Base-by-base conservation (phyloP, 345 rosid genomes). In the Eucalyptus cloeziana region DNA sequence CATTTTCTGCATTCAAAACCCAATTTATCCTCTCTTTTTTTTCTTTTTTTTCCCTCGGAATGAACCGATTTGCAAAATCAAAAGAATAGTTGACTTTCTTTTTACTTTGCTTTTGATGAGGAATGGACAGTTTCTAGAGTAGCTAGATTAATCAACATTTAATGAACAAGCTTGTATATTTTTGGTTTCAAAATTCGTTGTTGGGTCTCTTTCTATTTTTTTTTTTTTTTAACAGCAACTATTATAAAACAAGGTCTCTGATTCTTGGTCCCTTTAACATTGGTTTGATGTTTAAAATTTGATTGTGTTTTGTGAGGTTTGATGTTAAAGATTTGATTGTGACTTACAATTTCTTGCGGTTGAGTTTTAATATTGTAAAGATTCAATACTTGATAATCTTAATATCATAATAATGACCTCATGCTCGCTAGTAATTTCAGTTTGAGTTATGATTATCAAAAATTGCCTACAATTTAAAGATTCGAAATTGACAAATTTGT, bases 351-450 rank as follows among this genome's bases (percentile, higher is more conserved):
- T 19, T 37, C 8, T 71, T 1, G 1, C 5, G 27, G 83, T 24
- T 37, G 43, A 40, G 45, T 71, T 71, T 71, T 21, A 22, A 3
- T 69, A 37, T 33, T 4, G 44, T 69, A 69, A 33, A 69, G 8
- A 71, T 33, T 71, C 13, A 9, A 33, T 69, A 17, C 13, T 69
- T 12, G 5, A 17, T 33, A 22, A 54, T 54, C 1, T 54, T 64
- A n/a, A 6, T 27, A 12, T 30, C 27, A 30, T 62, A 6, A 62
- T 64, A n/a, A 64, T 0, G 10, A 17, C 15, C 3, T 14, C 21
- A n/a, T n/a, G 1, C 40, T n/a, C 0, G 2, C 10, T 11, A n/a
- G 6, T 7, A n/a, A n/a, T 4, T 64, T 64, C 2, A n/a, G 4
- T 64, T n/a, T n/a, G 40, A 64, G 2, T 64, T 64, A 15, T n/a